Evolutionary conservation across 495 filamentous ascomycete species (phyloP).

Genomic region (Trichoderma gamsii): DNA sequence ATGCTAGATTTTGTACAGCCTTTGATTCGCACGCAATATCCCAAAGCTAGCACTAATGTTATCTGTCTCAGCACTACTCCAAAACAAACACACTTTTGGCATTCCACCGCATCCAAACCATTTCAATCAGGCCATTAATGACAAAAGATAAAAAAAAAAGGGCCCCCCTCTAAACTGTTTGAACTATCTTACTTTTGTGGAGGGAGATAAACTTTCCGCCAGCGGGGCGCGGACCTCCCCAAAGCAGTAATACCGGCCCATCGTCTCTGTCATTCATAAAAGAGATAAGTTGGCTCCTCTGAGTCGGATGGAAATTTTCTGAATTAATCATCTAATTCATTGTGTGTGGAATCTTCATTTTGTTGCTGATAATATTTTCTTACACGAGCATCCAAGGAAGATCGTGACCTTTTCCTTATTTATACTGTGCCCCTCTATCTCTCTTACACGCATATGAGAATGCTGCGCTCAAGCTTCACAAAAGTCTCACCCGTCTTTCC

Average conservation of each 20-base stretch:
- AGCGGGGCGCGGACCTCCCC: constrained; percentile 6
- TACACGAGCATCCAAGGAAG: too few species aligned
- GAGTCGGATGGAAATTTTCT: neutral
- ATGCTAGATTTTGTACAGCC: neutral
- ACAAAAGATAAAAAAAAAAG: neutral
- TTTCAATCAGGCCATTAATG: neutral
- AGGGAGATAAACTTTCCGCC: constrained; percentile 1
- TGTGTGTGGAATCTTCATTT: neutral
- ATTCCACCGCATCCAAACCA: neutral
- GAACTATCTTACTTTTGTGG: neutral
- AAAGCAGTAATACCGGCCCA: neutral
- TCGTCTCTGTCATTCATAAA: neutral
- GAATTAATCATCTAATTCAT: neutral
- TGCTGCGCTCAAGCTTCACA: constrained; percentile 4
- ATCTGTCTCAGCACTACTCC: neutral
- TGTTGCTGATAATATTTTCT: neutral
- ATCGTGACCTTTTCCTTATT: too few species aligned
- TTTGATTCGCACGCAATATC: neutral
- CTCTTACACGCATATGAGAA: neutral
- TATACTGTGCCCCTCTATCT: neutral
- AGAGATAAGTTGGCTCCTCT: neutral
- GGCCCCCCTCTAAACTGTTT: neutral
- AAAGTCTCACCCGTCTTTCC: neutral
- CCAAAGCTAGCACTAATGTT: too few species aligned
- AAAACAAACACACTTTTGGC: neutral